phyloP scores from a whole-genome alignment of 192 early-diverging fungal species.

The Dissophora ornata region DNA sequence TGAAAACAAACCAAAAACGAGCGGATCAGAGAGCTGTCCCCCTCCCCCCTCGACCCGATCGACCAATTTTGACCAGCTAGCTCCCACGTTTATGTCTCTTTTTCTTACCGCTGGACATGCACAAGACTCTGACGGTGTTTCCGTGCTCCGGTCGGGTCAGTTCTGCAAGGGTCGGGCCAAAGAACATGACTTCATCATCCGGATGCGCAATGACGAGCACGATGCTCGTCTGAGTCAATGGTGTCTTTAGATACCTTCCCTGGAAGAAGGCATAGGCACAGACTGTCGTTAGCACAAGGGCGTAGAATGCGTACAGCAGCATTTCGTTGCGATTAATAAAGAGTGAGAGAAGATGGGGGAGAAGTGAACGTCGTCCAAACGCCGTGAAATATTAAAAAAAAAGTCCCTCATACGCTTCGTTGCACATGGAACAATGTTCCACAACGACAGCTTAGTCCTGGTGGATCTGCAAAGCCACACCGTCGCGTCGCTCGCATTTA shows the following conservation, averaged over 20 bases:
- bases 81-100: not conserved
- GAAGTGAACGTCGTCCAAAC: too few relatives aligned
- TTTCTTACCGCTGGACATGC: conserved; percentile 82
- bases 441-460: too few relatives aligned
- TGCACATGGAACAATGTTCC: too few relatives aligned
- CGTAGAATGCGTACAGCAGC: conserved; percentile 31
- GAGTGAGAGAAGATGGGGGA: too few relatives aligned
- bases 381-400: too few relatives aligned
- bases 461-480: too few relatives aligned
- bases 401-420: too few relatives aligned
- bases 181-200: conserved; percentile 99
- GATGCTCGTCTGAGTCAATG: conserved; percentile 50
- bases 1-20: not conserved
- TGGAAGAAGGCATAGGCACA: conserved; percentile 45
- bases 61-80: not conserved
- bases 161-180: conserved; percentile 79
- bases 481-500: too few relatives aligned
- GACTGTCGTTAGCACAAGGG: conserved; percentile 17
- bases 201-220: conserved; percentile 90
- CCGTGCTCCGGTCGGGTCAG: conserved; percentile 60
- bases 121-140: conserved; percentile 78
- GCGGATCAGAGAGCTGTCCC: too few relatives aligned
- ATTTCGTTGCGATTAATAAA: not conserved
- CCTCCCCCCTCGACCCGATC: too few relatives aligned
- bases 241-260: conserved; percentile 26